Evolutionary conservation across 2,329 filamentous ascomycete genomes (phyloP).

Genomic region (Pseudopyrenochaeta lycopersici): DNA sequence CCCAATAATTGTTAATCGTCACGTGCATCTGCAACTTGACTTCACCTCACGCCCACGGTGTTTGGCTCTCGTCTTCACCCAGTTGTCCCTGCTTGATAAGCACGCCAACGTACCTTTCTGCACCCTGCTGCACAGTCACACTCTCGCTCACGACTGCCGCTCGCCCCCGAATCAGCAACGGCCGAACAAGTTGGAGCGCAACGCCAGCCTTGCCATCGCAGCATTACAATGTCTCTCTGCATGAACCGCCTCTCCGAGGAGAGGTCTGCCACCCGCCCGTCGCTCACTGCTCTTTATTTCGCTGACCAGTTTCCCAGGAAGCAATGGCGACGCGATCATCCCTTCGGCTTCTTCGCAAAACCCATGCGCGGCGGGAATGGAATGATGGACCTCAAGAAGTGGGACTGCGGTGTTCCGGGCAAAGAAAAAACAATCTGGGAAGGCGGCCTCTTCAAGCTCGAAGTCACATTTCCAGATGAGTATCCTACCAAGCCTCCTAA

Average conservation of each 20-base stretch:
- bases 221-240: constrained; percentile 78
- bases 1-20: constrained; percentile 25
- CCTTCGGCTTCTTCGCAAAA: constrained; percentile 96
- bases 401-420: constrained; percentile 96
- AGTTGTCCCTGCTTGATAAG: constrained; percentile 5
- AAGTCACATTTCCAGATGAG: constrained; percentile 92
- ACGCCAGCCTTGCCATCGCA: constrained; percentile 9
- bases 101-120: constrained; percentile 2
- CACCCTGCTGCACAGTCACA: background rate
- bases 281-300: background rate
- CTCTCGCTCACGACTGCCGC: background rate
- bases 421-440: constrained; percentile 98
- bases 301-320: constrained; percentile 67
- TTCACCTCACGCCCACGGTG: constrained; percentile 17
- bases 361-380: constrained; percentile 82
- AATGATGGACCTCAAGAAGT: constrained; percentile 89
- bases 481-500: constrained; percentile 99
- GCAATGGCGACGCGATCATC: constrained; percentile 96
- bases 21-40: constrained; percentile 28
- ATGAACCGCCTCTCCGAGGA: constrained; percentile 70
- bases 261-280: constrained; percentile 33
- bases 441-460: constrained; percentile 95
- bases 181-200: constrained; percentile 12
- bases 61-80: constrained; percentile 25
- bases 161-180: background rate